phyloP scores from a whole-genome alignment of 768 basidiomycete genomes.

The Coprinopsis sp. region DNA sequence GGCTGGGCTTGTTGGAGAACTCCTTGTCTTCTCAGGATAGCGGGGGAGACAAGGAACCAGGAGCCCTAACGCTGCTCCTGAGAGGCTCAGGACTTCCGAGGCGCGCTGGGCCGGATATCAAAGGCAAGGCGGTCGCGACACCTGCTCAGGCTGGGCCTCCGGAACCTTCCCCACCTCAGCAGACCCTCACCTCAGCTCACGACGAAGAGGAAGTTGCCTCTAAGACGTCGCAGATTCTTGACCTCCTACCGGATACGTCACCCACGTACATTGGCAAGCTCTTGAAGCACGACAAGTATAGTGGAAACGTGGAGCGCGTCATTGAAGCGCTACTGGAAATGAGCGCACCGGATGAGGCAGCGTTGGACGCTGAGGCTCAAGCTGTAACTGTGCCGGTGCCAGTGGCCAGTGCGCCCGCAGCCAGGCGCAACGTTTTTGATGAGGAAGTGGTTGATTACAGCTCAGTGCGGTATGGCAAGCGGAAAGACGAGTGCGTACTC shows the following conservation, averaged over 20 bases:
- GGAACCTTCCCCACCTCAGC: conserved; percentile 23
- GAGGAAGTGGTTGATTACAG: conserved; percentile 63
- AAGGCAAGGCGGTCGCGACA: background rate
- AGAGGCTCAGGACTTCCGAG: conserved; percentile 46
- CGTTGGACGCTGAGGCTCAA: conserved; percentile 11
- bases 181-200: conserved; percentile 26
- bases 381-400: background rate
- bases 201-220: conserved; percentile 39
- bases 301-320: conserved; percentile 55
- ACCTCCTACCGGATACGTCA: conserved; percentile 64
- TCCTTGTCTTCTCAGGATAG: conserved; percentile 39
- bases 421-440: conserved; percentile 73
- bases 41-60: conserved; percentile 33
- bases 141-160: conserved; percentile 2
- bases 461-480: conserved; percentile 61
- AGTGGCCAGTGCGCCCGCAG: conserved; percentile 24
- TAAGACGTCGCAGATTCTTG: conserved; percentile 65
- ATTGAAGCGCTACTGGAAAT: conserved; percentile 75
- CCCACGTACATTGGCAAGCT: conserved; percentile 55
- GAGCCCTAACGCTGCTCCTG: conserved; percentile 60
- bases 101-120: background rate
- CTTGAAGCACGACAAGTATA: conserved; percentile 45
- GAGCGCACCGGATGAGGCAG: conserved; percentile 44
- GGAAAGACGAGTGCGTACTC: conserved; percentile 38
- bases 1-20: conserved; percentile 53